Conservation (phyloP, 2,329 filamentous ascomycete genomes). For the Aurifilum marmelostoma region DNA sequence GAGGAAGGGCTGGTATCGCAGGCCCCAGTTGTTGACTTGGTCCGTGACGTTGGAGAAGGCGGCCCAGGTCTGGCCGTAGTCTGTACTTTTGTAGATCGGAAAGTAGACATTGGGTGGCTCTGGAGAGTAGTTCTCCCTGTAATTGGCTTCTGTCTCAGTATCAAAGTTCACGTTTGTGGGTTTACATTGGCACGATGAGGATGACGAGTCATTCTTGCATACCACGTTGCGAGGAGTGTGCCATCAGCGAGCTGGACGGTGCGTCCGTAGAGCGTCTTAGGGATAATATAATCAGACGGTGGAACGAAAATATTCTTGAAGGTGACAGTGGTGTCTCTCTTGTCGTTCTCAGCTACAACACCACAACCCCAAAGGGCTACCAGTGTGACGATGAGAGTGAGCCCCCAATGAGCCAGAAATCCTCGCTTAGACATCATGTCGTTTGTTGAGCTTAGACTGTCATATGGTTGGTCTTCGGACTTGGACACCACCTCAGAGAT, state of each 20-base stretch:
- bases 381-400: neutral
- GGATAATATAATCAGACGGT: neutral
- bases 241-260: constrained; percentile 7
- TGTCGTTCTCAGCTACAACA: neutral
- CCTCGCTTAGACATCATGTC: neutral
- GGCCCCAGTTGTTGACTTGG: constrained; percentile 64
- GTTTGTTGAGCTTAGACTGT: neutral
- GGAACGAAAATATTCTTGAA: constrained; percentile 8
- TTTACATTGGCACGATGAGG: no score
- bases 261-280: constrained; percentile 4
- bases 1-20: constrained; percentile 71
- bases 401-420: neutral
- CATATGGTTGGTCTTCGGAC: neutral
- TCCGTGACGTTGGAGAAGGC: constrained; percentile 66
- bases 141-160: no score
- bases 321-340: constrained; percentile 3
- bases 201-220: no score
- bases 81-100: constrained; percentile 54
- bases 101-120: constrained; percentile 40
- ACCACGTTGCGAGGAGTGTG: constrained; percentile 6
- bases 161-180: no score
- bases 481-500: neutral
- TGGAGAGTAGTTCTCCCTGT: constrained; percentile 7
- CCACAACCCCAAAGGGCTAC: neutral
- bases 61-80: constrained; percentile 61